phyloP scores from a whole-genome alignment of 78 protist genomes.

The Pelomyxa schiedti region DNA sequence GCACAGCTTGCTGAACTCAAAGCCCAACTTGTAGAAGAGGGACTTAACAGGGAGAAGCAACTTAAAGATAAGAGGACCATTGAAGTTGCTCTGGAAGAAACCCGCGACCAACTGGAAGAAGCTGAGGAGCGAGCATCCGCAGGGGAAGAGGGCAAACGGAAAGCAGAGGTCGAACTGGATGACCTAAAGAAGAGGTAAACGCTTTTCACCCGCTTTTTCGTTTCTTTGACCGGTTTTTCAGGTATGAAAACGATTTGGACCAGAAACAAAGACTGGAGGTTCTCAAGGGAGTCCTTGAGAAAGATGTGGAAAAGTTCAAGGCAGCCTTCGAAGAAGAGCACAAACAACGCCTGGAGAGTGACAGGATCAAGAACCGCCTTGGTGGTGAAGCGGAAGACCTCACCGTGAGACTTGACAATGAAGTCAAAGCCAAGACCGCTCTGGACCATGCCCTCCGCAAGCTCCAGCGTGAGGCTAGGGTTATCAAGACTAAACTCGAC shows the following conservation, averaged over 20 bases:
- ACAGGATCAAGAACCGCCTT: constrained; percentile 25
- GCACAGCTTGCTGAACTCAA: constrained; percentile 23
- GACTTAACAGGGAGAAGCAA: constrained; percentile 25
- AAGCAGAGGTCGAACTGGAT: constrained; percentile 26
- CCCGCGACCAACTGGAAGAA: constrained; percentile 38
- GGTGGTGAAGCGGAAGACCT: constrained; percentile 39
- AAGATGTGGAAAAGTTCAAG: constrained; percentile 27
- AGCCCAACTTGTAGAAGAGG: constrained; percentile 29
- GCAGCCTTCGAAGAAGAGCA: constrained; percentile 30
- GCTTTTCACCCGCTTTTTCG: neutral
- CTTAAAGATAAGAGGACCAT: constrained; percentile 40
- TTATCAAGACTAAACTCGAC: constrained; percentile 15
- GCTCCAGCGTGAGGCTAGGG: constrained; percentile 18
- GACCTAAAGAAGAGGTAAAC: constrained; percentile 29
- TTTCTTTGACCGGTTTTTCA: too few relatives aligned
- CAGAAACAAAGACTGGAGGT: constrained; percentile 29
- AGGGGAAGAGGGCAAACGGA: constrained; percentile 30
- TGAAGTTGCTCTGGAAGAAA: constrained; percentile 41
- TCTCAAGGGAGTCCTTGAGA: constrained; percentile 9
- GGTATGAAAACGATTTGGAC: too few relatives aligned
- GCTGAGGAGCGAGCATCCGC: constrained; percentile 37
- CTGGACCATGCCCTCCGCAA: constrained; percentile 36
- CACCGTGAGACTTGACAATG: constrained; percentile 18
- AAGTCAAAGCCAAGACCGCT: constrained; percentile 13
- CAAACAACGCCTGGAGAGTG: constrained; percentile 18